Conservation (phyloP, 176 grass and related monocot genomes). For the Pontederia paniculata region DNA sequence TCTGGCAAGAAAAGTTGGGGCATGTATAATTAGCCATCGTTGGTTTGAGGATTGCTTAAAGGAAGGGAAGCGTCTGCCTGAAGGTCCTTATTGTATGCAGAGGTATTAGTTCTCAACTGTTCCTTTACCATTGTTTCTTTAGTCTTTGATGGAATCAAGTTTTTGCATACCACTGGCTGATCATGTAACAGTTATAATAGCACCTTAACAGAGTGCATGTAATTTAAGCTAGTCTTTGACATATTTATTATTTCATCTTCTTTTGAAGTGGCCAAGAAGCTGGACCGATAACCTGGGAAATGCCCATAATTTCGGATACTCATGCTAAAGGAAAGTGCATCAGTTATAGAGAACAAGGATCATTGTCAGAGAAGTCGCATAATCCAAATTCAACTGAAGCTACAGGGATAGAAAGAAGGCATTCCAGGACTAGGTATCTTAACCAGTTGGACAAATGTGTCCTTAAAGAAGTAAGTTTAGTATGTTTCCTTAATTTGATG, state of each 20-base stretch:
- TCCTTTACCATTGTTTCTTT: background rate
- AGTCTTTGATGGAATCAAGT: background rate
- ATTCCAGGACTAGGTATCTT: constrained; percentile 27
- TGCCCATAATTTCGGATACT: constrained; percentile 11
- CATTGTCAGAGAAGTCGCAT: constrained; percentile 35
- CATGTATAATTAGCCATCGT: constrained; percentile 49
- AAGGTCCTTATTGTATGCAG: constrained; percentile 48
- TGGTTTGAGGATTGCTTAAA: constrained; percentile 74
- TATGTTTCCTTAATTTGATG: too few relatives aligned
- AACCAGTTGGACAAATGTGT: constrained; percentile 37
- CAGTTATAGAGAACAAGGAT: constrained; percentile 14
- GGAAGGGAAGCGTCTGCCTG: constrained; percentile 51
- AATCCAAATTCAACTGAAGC: constrained; percentile 14
- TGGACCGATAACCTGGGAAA: constrained; percentile 53
- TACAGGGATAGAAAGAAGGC: constrained; percentile 26
- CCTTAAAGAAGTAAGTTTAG: constrained; percentile 45
- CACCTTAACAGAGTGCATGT: background rate
- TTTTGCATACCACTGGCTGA: background rate
- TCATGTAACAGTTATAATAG: background rate
- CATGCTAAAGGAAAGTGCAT: constrained; percentile 24
- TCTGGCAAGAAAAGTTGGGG: constrained; percentile 38
- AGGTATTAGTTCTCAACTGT: constrained; percentile 27
- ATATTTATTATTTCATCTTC: constrained; percentile 23
- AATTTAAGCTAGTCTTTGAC: background rate
- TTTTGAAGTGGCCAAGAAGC: constrained; percentile 63